Conservation (phyloP, 805 yeast species). For the Pichia phayaonensis region DNA sequence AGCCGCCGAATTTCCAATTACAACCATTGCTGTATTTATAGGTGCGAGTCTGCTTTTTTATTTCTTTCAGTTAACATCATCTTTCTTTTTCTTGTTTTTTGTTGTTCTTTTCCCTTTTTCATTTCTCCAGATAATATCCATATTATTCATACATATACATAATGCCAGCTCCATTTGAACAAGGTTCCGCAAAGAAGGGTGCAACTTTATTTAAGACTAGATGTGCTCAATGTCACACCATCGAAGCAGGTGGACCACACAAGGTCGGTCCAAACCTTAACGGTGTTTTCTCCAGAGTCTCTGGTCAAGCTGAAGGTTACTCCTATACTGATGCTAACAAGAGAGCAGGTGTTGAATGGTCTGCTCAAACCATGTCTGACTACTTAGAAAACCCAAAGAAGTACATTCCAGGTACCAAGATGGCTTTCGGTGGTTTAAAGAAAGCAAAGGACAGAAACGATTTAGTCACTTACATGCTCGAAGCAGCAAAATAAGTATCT, state of each 20-base stretch:
- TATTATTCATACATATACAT: conserved; percentile 4
- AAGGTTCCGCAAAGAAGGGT: conserved; percentile 82
- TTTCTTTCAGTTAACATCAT: not conserved
- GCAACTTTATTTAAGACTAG: conserved; percentile 97
- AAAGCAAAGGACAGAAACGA: conserved; percentile 98
- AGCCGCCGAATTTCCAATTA: not conserved
- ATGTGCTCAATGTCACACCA: conserved; percentile 98
- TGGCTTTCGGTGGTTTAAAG: conserved; percentile 99
- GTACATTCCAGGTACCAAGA: conserved; percentile 99
- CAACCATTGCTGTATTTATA: not conserved
- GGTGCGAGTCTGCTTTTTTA: not conserved
- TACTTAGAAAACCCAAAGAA: conserved; percentile 99
- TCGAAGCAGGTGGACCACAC: conserved; percentile 92
- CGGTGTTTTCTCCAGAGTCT: conserved; percentile 87
- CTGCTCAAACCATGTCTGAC: conserved; percentile 80
- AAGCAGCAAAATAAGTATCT: conserved; percentile 39
- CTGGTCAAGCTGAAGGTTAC: conserved; percentile 90
- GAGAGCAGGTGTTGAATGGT: conserved; percentile 88
- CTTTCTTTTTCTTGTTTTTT: not conserved
- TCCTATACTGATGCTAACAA: conserved; percentile 98
- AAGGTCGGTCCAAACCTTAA: conserved; percentile 98
- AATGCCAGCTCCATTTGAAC: conserved; percentile 38
- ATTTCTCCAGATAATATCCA: not conserved
- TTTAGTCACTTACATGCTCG: conserved; percentile 74
- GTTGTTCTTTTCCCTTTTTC: not conserved